A percentile compares a stretch with the other conserved stretches of the same genome.
Conservation (phyloP, 164 flowering plant species). For the Stephania japonica region DNA sequence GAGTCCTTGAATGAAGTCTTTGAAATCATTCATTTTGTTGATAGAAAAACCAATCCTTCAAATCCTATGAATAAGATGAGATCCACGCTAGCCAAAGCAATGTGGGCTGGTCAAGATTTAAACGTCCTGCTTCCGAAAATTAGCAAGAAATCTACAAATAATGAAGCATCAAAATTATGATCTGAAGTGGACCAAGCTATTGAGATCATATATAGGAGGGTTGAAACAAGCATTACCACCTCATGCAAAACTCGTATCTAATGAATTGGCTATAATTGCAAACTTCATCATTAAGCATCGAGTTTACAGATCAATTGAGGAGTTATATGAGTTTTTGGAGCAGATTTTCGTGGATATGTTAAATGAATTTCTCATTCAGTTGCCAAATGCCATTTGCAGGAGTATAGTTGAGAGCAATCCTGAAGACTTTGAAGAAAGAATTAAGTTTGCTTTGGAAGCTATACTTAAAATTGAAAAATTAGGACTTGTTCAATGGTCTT, state of each 20-base stretch:
- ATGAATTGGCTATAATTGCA: conserved; percentile 3
- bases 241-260: background rate
- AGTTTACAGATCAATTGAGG: background rate
- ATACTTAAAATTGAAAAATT: background rate
- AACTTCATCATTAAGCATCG: background rate
- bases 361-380: background rate
- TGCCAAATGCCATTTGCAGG: background rate
- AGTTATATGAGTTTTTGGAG: background rate
- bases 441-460: background rate
- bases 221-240: background rate
- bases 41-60: background rate
- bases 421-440: conserved; percentile 2
- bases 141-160: background rate
- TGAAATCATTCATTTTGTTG: conserved; percentile 10
- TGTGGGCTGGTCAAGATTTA: background rate
- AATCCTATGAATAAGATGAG: background rate
- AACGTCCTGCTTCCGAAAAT: background rate
- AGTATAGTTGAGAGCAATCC: background rate
- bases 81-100: conserved; percentile 4
- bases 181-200: background rate
- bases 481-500: conserved; percentile 1
- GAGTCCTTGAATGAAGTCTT: background rate
- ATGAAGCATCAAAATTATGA: too few species aligned
- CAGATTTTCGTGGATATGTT: conserved; percentile 3
- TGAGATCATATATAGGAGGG: background rate